Evolutionary conservation across 768 basidiomycete genomes (phyloP).

Genomic region (Lepiota venenata): DNA sequence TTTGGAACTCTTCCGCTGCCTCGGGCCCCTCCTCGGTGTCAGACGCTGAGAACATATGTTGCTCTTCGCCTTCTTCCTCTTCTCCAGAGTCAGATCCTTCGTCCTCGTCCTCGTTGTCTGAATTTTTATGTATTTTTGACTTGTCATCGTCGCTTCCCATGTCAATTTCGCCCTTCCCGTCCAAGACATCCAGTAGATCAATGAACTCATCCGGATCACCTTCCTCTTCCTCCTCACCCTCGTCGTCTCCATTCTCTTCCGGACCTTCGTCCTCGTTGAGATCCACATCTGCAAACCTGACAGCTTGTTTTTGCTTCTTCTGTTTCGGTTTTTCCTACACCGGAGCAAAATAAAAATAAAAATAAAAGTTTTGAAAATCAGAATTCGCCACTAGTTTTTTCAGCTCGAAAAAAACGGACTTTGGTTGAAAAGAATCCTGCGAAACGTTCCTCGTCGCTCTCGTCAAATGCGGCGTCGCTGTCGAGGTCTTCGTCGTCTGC

Average conservation of each 20-base stretch:
- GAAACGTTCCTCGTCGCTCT: constrained; percentile 77
- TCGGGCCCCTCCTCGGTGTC: constrained; percentile 49
- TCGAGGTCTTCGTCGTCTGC: constrained; percentile 86
- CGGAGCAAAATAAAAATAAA: constrained; percentile 6
- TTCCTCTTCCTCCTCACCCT: constrained; percentile 45
- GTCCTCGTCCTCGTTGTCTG: constrained; percentile 11
- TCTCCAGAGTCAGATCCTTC: constrained; percentile 27
- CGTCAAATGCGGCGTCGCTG: constrained; percentile 81
- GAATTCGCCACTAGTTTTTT: no score
- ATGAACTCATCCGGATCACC: constrained; percentile 55
- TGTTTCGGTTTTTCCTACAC: constrained; percentile 23
- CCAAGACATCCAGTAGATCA: constrained; percentile 63
- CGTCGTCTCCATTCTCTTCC: constrained; percentile 33
- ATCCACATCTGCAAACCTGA: constrained; percentile 55
- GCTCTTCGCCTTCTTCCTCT: constrained; percentile 30
- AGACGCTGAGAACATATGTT: constrained; percentile 34
- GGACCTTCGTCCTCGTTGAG: constrained; percentile 55
- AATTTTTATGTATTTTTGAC: constrained; percentile 16
- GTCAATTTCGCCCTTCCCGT: constrained; percentile 54
- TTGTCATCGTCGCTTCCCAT: constrained; percentile 35
- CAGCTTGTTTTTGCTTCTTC: constrained; percentile 28
- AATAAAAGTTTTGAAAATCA: no score
- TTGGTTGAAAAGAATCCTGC: constrained; percentile 55
- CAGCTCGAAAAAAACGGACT: constrained; percentile 31
- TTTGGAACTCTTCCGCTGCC: constrained; percentile 66